Evolutionary conservation across 306 rosid species (phyloP).

Genomic region (Astragalus membranaceus): DNA sequence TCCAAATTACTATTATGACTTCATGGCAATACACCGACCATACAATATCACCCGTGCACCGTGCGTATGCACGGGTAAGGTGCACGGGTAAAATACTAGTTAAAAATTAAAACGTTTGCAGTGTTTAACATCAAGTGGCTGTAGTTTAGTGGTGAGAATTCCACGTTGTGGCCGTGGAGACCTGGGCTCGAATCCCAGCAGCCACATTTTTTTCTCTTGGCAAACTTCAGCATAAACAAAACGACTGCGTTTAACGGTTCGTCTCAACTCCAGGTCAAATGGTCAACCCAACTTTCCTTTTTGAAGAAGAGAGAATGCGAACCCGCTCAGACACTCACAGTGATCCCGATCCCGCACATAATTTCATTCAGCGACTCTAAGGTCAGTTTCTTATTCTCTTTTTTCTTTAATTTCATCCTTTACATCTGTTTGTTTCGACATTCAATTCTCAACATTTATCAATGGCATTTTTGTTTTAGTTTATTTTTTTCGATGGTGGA

Average conservation of each 20-base stretch:
- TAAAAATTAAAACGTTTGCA: too few species aligned
- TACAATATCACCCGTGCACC: too few species aligned
- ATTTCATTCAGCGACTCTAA: neutral
- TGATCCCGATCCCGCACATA: neutral
- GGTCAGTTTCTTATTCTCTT: neutral
- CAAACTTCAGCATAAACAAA: neutral
- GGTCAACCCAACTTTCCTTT: too few species aligned
- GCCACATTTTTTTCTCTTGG: neutral
- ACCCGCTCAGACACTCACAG: neutral
- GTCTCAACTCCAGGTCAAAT: too few species aligned
- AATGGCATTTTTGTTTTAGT: too few species aligned
- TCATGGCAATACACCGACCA: too few species aligned
- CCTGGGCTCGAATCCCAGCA: slow-evolving; percentile 47
- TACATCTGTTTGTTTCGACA: neutral
- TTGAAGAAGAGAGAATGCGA: too few species aligned
- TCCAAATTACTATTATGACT: too few species aligned
- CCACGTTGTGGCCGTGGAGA: slow-evolving; percentile 50
- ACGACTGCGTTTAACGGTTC: neutral
- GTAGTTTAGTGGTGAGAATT: slow-evolving; percentile 47
- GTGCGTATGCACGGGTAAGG: too few species aligned
- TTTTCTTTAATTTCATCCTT: neutral
- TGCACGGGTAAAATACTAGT: too few species aligned
- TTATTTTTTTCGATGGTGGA: neutral
- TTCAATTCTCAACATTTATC: too few species aligned
- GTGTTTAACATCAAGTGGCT: too few species aligned